phyloP scores from a whole-genome alignment of 2,329 filamentous ascomycete genomes.

The Aspergillus eucalypticola region DNA sequence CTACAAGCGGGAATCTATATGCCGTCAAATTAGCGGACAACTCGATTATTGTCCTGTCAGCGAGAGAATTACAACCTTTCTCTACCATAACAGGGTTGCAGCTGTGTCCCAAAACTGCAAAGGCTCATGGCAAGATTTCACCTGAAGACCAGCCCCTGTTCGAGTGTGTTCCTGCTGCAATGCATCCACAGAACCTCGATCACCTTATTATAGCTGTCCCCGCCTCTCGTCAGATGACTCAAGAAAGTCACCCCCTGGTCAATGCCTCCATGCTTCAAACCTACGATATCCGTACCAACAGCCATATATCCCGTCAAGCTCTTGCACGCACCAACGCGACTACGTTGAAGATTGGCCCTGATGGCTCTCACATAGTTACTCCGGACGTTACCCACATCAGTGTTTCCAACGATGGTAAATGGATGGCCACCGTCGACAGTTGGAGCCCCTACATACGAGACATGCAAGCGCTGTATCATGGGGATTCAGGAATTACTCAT shows the following conservation, averaged over 20 bases:
- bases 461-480: constrained; percentile 56
- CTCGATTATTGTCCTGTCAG: constrained; percentile 85
- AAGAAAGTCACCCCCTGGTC: constrained; percentile 46
- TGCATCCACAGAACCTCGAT: constrained; percentile 64
- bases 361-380: constrained; percentile 70
- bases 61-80: constrained; percentile 81
- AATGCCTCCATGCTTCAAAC: constrained; percentile 69
- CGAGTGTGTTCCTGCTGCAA: constrained; percentile 55
- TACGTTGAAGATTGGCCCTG: constrained; percentile 72
- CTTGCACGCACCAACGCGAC: constrained; percentile 86
- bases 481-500: constrained; percentile 44
- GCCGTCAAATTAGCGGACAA: constrained; percentile 87
- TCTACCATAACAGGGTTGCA: constrained; percentile 85
- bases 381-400: constrained; percentile 75
- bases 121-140: constrained; percentile 51
- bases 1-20: constrained; percentile 76
- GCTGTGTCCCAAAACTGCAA: constrained; percentile 47
- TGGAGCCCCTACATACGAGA: constrained; percentile 78
- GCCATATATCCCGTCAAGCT: constrained; percentile 81
- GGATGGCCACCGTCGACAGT: constrained; percentile 89
- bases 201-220: constrained; percentile 68
- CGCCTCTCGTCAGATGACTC: constrained; percentile 49
- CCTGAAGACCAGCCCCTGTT: constrained; percentile 10
- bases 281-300: constrained; percentile 77
- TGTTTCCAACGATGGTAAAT: constrained; percentile 77